Evolutionary conservation across 2,329 filamentous ascomycete species (phyloP).

Genomic region (Pseudopyrenochaeta lycopersici): DNA sequence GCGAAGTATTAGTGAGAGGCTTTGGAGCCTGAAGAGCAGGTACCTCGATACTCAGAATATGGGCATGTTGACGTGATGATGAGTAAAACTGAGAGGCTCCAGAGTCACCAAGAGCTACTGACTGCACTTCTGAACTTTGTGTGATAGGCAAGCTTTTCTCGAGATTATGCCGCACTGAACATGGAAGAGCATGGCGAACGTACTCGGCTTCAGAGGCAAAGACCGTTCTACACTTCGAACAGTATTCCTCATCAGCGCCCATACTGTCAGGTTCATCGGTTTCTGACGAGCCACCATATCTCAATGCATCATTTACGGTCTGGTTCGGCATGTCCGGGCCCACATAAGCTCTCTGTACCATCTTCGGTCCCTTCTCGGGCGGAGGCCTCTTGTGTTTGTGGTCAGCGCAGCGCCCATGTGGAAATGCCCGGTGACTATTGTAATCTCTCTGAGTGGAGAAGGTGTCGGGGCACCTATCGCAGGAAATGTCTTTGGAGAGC

Average conservation of each 20-base stretch:
- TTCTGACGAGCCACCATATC: slow-evolving; percentile 13
- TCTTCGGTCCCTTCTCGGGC: neutral
- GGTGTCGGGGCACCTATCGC: slow-evolving; percentile 18
- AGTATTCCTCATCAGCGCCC: slow-evolving; percentile 13
- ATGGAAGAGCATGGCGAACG: slow-evolving; percentile 34
- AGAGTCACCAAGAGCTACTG: neutral
- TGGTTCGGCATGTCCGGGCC: slow-evolving; percentile 20
- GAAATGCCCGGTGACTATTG: slow-evolving; percentile 18
- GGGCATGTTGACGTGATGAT: neutral
- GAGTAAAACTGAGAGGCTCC: neutral
- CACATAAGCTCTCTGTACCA: slow-evolving; percentile 4
- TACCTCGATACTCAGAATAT: no score
- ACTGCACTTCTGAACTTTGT: neutral
- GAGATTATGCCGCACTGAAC: slow-evolving; percentile 1
- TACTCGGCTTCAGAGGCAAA: slow-evolving; percentile 25
- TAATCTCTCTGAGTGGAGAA: slow-evolving; percentile 16
- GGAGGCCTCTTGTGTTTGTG: slow-evolving; percentile 9
- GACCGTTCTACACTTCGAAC: slow-evolving; percentile 27
- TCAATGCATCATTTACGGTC: neutral
- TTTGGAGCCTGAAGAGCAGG: no score
- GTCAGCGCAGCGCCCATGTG: slow-evolving; percentile 23
- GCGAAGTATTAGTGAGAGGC: no score
- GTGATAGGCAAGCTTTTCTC: neutral
- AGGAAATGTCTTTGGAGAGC: slow-evolving; percentile 2
- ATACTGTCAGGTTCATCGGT: slow-evolving; percentile 8